A percentile compares a stretch with the other conserved stretches of the same genome.
phyloP scores from a whole-genome alignment of 2,329 filamentous ascomycete genomes.

The Gnomoniopsis sp. region DNA sequence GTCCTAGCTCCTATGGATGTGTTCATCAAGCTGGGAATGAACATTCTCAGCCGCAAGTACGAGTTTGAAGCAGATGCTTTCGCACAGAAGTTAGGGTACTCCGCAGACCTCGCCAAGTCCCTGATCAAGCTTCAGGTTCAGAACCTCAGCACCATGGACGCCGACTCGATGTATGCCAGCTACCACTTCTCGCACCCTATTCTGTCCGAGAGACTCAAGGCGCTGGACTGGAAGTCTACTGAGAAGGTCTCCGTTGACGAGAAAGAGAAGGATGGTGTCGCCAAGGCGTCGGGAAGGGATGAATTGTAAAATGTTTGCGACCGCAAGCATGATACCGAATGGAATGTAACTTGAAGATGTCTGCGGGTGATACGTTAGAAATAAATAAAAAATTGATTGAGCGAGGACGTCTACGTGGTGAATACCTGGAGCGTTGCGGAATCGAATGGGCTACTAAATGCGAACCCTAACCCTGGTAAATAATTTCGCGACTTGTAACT shows the following conservation, averaged over 20 bases:
- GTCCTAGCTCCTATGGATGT: conserved; percentile 92
- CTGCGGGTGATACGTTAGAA: not conserved
- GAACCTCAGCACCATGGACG: conserved; percentile 97
- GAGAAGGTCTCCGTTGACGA: conserved; percentile 41
- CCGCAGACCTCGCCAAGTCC: conserved; percentile 75
- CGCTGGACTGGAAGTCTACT: conserved; percentile 77
- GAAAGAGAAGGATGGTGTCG: conserved; percentile 41
- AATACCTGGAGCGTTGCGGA: too few species aligned
- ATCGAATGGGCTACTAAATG: too few species aligned
- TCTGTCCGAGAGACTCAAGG: conserved; percentile 86
- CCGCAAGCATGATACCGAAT: not conserved
- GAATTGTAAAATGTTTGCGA: conserved; percentile 50
- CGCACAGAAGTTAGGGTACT: conserved; percentile 79
- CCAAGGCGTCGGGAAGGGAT: conserved; percentile 73
- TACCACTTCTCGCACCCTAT: conserved; percentile 99
- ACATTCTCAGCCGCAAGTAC: conserved; percentile 88
- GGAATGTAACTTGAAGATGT: not conserved
- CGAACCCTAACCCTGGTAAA: conserved; percentile 1
- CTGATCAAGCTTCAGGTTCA: conserved; percentile 98
- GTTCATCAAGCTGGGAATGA: conserved; percentile 93
- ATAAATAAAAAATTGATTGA: too few species aligned
- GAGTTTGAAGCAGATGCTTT: conserved; percentile 97
- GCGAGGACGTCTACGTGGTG: too few species aligned
- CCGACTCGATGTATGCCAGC: conserved; percentile 96
- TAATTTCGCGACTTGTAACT: not conserved